A percentile compares a stretch with the other conserved stretches of the same genome.
Evolutionary conservation across 2,329 filamentous ascomycete species (phyloP).

Genomic region (Paradendryphiella salina): DNA sequence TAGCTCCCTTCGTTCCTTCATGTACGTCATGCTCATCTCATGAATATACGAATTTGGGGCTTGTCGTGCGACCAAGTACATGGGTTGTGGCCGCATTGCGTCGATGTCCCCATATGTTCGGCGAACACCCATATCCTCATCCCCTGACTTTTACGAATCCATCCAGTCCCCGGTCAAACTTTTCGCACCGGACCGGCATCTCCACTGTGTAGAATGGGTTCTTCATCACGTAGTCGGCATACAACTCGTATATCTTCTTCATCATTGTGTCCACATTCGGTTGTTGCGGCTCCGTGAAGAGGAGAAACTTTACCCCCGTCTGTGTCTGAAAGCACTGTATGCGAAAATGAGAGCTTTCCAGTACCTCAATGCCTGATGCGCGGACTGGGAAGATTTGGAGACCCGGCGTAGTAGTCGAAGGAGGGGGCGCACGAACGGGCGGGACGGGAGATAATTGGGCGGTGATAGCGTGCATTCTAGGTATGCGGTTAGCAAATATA

Average conservation of each 20-base stretch:
- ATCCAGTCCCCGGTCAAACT: slow-evolving; percentile 84
- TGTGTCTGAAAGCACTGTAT: slow-evolving; percentile 94
- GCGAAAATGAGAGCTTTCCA: slow-evolving; percentile 92
- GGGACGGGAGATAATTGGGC: slow-evolving; percentile 46
- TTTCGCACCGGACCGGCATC: slow-evolving; percentile 95
- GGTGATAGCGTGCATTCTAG: slow-evolving; percentile 66
- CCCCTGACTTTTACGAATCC: slow-evolving; percentile 69
- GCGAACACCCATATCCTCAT: slow-evolving; percentile 20
- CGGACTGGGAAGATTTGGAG: slow-evolving; percentile 46
- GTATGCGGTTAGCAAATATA: slow-evolving; percentile 1
- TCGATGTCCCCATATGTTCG: background rate
- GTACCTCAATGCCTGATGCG: slow-evolving; percentile 81
- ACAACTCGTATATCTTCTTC: slow-evolving; percentile 87
- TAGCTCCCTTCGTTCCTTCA: background rate
- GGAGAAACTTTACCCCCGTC: slow-evolving; percentile 91
- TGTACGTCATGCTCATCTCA: background rate
- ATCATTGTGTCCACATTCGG: slow-evolving; percentile 84
- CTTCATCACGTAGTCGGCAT: slow-evolving; percentile 98
- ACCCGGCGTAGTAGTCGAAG: slow-evolving; percentile 26
- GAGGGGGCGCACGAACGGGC: slow-evolving; percentile 25
- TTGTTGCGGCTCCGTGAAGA: slow-evolving; percentile 91
- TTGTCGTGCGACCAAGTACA: background rate
- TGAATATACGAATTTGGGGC: background rate
- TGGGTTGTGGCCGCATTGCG: background rate
- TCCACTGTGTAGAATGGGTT: slow-evolving; percentile 98